Conservation (phyloP, 768 basidiomycete species). For the Leccinum imitatum region DNA sequence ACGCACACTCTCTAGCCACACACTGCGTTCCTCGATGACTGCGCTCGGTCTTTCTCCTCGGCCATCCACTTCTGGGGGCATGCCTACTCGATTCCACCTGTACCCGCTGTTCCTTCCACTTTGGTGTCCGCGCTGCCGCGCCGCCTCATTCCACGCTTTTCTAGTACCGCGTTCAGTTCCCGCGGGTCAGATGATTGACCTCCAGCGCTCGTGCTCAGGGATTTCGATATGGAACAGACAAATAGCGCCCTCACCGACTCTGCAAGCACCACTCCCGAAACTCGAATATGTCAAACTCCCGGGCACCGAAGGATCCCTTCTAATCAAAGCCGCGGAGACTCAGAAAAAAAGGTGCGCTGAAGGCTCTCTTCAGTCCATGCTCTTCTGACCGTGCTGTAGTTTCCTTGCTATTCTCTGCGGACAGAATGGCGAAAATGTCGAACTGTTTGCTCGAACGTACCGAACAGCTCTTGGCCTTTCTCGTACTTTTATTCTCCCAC, state of each 20-base stretch:
- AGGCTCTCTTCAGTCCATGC: not conserved
- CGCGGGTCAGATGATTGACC: slow-evolving; percentile 61
- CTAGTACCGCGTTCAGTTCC: slow-evolving; percentile 60
- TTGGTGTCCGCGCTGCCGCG: slow-evolving; percentile 42
- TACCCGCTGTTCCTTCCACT: slow-evolving; percentile 30
- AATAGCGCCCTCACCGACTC: slow-evolving; percentile 34
- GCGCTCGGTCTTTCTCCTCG: slow-evolving; percentile 19
- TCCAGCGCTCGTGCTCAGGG: slow-evolving; percentile 34
- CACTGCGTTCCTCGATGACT: slow-evolving; percentile 12
- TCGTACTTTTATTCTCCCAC: slow-evolving; percentile 90
- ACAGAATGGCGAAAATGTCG: slow-evolving; percentile 90
- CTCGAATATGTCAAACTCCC: slow-evolving; percentile 92
- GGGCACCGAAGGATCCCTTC: slow-evolving; percentile 82
- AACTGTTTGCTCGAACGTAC: slow-evolving; percentile 89
- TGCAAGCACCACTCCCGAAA: slow-evolving; percentile 73
- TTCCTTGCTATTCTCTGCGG: slow-evolving; percentile 93
- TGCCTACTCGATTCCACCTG: slow-evolving; percentile 18
- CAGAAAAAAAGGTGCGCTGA: slow-evolving; percentile 72
- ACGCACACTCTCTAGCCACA: slow-evolving; percentile 28
- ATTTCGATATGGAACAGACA: slow-evolving; percentile 43
- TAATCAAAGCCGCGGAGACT: slow-evolving; percentile 88
- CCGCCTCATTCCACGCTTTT: slow-evolving; percentile 69
- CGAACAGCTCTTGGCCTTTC: slow-evolving; percentile 86
- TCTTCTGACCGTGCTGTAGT: slow-evolving; percentile 37
- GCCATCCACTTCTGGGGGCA: slow-evolving; percentile 38